Evolutionary conservation across 2,329 filamentous ascomycete species (phyloP), one percentile per base, ranked within the genome.

Genomic region (Fusarium incarnatum): DNA sequence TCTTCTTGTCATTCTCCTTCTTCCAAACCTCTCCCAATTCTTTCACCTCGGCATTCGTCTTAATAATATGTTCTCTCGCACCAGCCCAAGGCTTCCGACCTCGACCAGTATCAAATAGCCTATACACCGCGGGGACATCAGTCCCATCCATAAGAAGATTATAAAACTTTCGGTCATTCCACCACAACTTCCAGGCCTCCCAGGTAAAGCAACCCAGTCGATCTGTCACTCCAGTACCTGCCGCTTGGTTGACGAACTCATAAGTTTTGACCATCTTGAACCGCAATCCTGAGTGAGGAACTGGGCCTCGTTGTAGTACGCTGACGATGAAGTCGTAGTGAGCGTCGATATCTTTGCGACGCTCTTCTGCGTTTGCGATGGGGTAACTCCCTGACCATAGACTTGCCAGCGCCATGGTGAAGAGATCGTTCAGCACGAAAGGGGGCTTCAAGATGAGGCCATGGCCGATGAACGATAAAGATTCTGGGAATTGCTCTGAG

Each of bases 101-200:
- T 25, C 72, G 66, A 18, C 77, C 79, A 27, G 76, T 82, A 60
- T 81, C 79, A 61, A 85, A 83, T 10, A 83, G 72, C 2, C 82
- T 78, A 58, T 81, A 82, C 10, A 79, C 77, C 34, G 81, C 80
- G 11, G 81, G 79, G 20, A 76, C 75, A 69, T 82, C 79, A 4
- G 64, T 68, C 0, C 82, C 82, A n/a, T 78, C 73, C 73, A 81
- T 81, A 56, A 83, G 71, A 55, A 82, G 57, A 12, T 77, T 77
- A 56, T 82, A 84, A 27, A 84, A 76, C 60, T 77, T 77, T 34
- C 77, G 76, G 56, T 85, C 80, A 13, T 65, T 74, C 74, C 79
- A 79, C 82, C 82, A 84, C 32, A 84, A 79, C 65, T 76, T 76
- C 83, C 83, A 84, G 6, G 78, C 81, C 22, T 77, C 75, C 75